phyloP scores from a whole-genome alignment of 2,329 filamentous ascomycete species.

The Beauveria caledonica region DNA sequence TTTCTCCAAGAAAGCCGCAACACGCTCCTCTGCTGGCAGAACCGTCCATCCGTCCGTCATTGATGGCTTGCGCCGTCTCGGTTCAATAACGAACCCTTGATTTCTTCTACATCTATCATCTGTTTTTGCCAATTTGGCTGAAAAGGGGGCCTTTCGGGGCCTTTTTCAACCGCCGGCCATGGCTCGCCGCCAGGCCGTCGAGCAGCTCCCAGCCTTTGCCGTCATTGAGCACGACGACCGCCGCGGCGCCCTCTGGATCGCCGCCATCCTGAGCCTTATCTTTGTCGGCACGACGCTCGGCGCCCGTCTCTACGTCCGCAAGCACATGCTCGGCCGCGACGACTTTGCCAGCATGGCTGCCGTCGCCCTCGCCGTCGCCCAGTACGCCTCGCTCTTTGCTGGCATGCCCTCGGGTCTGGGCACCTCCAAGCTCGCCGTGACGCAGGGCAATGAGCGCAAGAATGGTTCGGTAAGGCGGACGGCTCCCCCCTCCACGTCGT shows the following conservation, averaged over 20 bases:
- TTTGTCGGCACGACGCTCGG: constrained; percentile 9
- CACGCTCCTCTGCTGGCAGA: no score
- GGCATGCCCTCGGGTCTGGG: constrained; percentile 12
- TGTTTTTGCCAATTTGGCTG: background rate
- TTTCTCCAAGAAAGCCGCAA: no score
- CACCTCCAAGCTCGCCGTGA: constrained; percentile 11
- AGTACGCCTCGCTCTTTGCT: constrained; percentile 12
- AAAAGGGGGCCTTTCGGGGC: no score
- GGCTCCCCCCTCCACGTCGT: background rate
- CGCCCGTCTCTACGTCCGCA: constrained; percentile 12
- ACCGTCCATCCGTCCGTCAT: no score
- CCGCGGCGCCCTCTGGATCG: constrained; percentile 16
- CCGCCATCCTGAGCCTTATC: constrained; percentile 14
- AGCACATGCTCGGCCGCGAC: constrained; percentile 14
- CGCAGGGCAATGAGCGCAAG: constrained; percentile 4
- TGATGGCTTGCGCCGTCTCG: no score
- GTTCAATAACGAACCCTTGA: no score
- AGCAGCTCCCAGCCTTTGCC: constrained; percentile 7
- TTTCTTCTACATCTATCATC: background rate
- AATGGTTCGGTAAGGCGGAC: constrained; percentile 7
- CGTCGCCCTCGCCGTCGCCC: constrained; percentile 3
- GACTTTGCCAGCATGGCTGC: constrained; percentile 11
- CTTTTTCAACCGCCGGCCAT: background rate
- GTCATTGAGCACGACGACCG: constrained; percentile 10
- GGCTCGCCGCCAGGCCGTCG: background rate